Evolutionary conservation across 2,329 filamentous ascomycete genomes (phyloP).

Genomic region (Neoascochyta sp.): DNA sequence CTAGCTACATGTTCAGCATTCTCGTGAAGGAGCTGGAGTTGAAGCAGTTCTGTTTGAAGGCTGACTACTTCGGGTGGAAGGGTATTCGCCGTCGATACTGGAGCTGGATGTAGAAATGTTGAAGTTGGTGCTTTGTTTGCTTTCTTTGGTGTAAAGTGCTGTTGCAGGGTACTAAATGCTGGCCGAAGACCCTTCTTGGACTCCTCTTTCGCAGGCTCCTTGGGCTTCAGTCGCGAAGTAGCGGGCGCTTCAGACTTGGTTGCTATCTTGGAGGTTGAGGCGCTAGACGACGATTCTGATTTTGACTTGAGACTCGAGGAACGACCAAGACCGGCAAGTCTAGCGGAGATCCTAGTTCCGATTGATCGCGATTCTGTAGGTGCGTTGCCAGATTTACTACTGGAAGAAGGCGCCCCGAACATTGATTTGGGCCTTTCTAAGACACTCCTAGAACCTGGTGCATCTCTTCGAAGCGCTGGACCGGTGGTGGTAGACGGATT

Average conservation of each 20-base stretch:
- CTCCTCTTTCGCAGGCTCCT: constrained; percentile 21
- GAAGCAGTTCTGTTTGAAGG: constrained; percentile 39
- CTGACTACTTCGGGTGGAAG: constrained; percentile 29
- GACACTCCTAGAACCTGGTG: constrained; percentile 9
- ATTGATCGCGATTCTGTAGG: constrained; percentile 9
- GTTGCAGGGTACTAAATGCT: constrained; percentile 39
- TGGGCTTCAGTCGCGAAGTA: constrained; percentile 12
- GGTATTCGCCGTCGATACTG: constrained; percentile 13
- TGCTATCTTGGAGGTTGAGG: constrained; percentile 5
- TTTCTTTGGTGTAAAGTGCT: constrained; percentile 41
- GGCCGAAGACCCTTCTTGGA: constrained; percentile 24
- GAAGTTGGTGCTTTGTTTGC: constrained; percentile 34
- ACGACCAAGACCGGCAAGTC: constrained; percentile 25
- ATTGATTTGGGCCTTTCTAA: constrained; percentile 27
- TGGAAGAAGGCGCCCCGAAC: constrained; percentile 10
- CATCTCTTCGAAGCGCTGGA: constrained; percentile 11
- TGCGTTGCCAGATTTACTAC: constrained; percentile 5
- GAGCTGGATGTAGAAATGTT: constrained; percentile 33
- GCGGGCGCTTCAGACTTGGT: constrained; percentile 12
- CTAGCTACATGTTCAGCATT: constrained; percentile 17
- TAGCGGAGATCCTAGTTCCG: constrained; percentile 15
- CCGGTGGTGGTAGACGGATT: no score
- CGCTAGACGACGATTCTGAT: constrained; percentile 11
- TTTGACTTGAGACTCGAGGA: constrained; percentile 22
- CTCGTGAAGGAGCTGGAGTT: constrained; percentile 37